A percentile compares a stretch with the other conserved stretches of the same genome.
Conservation (phyloP, 768 basidiomycete genomes). For the Strobilomyces confusus region DNA sequence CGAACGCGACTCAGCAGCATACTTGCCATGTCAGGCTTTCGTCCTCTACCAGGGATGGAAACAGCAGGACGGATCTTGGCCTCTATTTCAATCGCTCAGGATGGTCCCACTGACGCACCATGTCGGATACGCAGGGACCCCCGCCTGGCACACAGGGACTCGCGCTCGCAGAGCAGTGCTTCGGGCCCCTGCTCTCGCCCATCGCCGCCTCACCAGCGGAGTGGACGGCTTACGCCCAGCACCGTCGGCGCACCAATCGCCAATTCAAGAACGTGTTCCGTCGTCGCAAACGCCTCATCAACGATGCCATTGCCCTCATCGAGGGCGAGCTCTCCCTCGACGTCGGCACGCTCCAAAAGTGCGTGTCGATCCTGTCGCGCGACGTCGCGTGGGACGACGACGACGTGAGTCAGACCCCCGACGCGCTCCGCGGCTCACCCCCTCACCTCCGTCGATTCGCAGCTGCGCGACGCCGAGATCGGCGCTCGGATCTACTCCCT, state of each 20-base stretch:
- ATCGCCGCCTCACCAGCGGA: background rate
- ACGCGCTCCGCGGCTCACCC: no score
- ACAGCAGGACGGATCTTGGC: background rate
- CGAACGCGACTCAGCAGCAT: no score
- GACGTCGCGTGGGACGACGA: background rate
- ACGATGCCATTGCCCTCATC: background rate
- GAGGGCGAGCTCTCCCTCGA: background rate
- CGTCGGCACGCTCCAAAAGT: background rate
- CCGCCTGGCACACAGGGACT: background rate
- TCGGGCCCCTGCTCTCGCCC: background rate
- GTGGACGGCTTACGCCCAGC: background rate
- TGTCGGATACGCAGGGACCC: background rate
- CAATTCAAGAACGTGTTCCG: background rate
- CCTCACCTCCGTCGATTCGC: no score
- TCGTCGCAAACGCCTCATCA: background rate
- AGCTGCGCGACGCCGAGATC: slow-evolving; percentile 1
- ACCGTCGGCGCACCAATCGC: background rate
- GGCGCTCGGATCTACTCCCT: slow-evolving; percentile 6
- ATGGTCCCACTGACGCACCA: background rate
- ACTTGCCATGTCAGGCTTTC: background rate
- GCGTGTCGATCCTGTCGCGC: background rate
- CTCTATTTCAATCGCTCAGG: background rate
- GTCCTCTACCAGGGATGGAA: background rate
- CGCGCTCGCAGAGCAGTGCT: background rate
- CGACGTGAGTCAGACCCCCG: background rate